Percentiles rank a stretch among this genome's conserved stretches.
phyloP scores from a whole-genome alignment of 169 alveolate genomes.

The Cryptosporidium tyzzeri region DNA sequence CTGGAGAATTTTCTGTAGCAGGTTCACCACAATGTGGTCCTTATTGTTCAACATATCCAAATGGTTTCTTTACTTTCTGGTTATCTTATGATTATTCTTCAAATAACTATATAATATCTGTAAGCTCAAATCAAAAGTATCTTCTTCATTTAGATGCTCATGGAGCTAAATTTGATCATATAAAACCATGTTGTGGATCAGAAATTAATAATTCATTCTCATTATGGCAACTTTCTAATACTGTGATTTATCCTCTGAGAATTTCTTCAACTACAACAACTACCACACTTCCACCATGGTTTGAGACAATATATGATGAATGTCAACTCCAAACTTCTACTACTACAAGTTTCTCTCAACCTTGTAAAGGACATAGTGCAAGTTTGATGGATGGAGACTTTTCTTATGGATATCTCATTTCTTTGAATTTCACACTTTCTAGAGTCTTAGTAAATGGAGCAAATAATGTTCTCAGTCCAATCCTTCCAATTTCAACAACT shows the following conservation, averaged over 20 bases:
- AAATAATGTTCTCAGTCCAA: neutral
- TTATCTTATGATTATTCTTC: conserved; percentile 36
- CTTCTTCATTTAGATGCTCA: conserved; percentile 49
- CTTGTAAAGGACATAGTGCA: conserved; percentile 9
- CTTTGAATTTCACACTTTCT: conserved; percentile 7
- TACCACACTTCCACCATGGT: conserved; percentile 25
- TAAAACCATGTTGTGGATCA: conserved; percentile 45
- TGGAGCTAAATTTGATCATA: conserved; percentile 55
- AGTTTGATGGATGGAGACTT: neutral
- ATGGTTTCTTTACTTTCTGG: conserved; percentile 70
- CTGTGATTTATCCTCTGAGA: conserved; percentile 27
- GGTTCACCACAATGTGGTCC: conserved; percentile 76
- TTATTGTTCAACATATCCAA: conserved; percentile 62
- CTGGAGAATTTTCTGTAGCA: conserved; percentile 53
- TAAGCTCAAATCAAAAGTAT: conserved; percentile 44
- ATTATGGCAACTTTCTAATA: conserved; percentile 63
- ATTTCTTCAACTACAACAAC: conserved; percentile 39
- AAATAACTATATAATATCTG: conserved; percentile 34
- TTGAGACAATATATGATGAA: neutral
- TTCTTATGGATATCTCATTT: neutral
- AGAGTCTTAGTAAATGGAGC: conserved; percentile 13
- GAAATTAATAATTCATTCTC: neutral
- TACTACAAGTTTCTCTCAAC: neutral
- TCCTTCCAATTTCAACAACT: neutral
- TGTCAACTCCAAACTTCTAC: neutral